phyloP scores from a whole-genome alignment of 139 green algal species.

The Chlorella sp. region DNA sequence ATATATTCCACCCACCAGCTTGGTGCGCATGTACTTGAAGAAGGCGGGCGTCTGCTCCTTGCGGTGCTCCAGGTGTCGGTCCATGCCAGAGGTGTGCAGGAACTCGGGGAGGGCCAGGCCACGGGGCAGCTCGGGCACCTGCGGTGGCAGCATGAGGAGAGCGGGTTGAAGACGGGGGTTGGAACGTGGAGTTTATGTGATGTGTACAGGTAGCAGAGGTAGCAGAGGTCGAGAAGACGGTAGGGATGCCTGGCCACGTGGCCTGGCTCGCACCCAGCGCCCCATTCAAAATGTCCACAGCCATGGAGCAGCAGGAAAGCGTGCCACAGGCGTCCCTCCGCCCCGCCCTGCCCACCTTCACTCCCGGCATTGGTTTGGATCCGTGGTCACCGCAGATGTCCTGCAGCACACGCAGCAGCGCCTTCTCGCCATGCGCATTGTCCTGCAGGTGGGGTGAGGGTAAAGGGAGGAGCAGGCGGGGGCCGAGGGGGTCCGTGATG shows the following conservation, averaged over 20 bases:
- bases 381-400: constrained; percentile 17
- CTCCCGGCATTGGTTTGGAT: constrained; percentile 30
- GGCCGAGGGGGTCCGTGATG: too few species aligned
- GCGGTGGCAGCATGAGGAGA: too few species aligned
- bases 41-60: constrained; percentile 1
- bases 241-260: too few species aligned
- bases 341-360: constrained; percentile 4
- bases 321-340: too few species aligned
- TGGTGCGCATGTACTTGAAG: constrained; percentile 48
- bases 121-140: constrained; percentile 17
- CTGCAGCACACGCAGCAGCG: constrained; percentile 25
- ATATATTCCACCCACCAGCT: constrained; percentile 10
- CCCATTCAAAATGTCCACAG: background rate
- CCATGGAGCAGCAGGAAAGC: too few species aligned
- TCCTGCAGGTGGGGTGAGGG: background rate
- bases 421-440: constrained; percentile 29
- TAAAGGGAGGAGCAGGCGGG: too few species aligned
- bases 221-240: too few species aligned
- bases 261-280: too few species aligned
- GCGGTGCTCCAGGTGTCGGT: background rate
- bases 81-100: background rate
- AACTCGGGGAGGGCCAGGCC: constrained; percentile 11
- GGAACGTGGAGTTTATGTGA: too few species aligned
- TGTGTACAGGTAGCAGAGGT: too few species aligned
- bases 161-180: background rate